phyloP scores from a whole-genome alignment of 805 yeast species.

The Candida ficus region DNA sequence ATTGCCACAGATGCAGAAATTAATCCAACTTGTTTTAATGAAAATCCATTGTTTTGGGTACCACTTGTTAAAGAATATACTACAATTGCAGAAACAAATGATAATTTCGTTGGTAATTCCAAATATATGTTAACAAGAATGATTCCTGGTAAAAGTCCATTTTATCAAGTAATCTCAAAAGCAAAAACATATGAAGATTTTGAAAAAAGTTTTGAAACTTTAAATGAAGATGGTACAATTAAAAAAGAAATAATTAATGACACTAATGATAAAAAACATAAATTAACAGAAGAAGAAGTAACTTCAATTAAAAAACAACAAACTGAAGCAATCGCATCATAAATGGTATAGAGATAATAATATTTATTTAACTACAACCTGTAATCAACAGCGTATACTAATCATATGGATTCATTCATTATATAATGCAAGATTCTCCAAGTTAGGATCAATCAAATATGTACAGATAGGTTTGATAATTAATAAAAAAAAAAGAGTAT shows the following conservation, averaged over 20 bases:
- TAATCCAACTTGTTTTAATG: conserved; percentile 72
- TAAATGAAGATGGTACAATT: conserved; percentile 18
- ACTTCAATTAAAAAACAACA: conserved; percentile 15
- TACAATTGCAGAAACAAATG: conserved; percentile 45
- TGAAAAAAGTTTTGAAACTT: conserved; percentile 19
- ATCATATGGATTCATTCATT: conserved; percentile 4
- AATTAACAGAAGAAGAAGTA: conserved; percentile 7
- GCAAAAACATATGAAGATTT: conserved; percentile 53
- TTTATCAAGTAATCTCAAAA: conserved; percentile 52
- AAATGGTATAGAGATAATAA: not conserved
- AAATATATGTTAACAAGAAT: conserved; percentile 77
- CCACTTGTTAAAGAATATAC: conserved; percentile 51
- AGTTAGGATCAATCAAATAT: conserved; percentile 3
- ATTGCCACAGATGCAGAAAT: conserved; percentile 86
- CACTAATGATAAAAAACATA: conserved; percentile 15
- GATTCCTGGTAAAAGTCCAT: conserved; percentile 67
- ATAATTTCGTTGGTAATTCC: conserved; percentile 65
- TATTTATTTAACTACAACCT: too few species aligned
- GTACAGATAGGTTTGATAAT: conserved; percentile 2
- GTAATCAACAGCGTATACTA: not conserved
- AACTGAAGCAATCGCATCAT: conserved; percentile 10
- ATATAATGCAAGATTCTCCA: conserved; percentile 4
- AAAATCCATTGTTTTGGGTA: conserved; percentile 45
- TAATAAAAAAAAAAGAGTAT: too few species aligned
- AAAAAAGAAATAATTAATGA: conserved; percentile 1